Evolutionary conservation across 345 rosid species (phyloP).

Genomic region (Populus ilicifolia): DNA sequence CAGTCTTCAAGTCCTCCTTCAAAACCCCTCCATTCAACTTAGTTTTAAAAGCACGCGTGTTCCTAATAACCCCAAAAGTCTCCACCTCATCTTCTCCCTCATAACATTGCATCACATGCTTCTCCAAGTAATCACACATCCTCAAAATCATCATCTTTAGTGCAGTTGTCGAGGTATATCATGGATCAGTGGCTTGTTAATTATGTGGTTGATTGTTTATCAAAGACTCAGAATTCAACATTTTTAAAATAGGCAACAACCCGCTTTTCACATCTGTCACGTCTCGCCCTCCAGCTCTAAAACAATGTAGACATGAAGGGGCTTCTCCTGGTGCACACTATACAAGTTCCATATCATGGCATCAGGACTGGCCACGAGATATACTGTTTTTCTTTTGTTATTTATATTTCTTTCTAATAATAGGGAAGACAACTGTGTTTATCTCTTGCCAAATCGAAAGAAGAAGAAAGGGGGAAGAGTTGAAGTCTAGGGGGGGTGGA

Average conservation of each 20-base stretch:
- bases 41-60: background rate
- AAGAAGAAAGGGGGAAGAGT: too few species aligned
- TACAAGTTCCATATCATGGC: conserved; percentile 16
- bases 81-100: conserved; percentile 41
- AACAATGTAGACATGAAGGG: conserved; percentile 32
- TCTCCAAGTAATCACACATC: conserved; percentile 23
- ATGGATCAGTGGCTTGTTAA: conserved; percentile 50
- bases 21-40: conserved; percentile 55
- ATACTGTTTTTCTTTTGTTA: too few species aligned
- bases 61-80: conserved; percentile 13
- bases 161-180: conserved; percentile 27
- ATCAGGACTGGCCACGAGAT: conserved; percentile 9
- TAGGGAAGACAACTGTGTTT: too few species aligned
- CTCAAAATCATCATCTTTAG: conserved; percentile 37
- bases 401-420: too few species aligned
- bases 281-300: conserved; percentile 37
- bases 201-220: conserved; percentile 38
- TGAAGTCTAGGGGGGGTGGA: too few species aligned
- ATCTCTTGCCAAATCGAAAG: too few species aligned
- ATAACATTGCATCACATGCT: conserved; percentile 17
- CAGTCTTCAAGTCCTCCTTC: conserved; percentile 58
- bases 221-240: conserved; percentile 38
- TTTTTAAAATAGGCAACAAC: conserved; percentile 26
- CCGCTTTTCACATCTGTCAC: conserved; percentile 26
- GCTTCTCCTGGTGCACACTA: conserved; percentile 15